Evolutionary conservation across 2,329 filamentous ascomycete genomes (phyloP).

Genomic region (Septoria linicola): DNA sequence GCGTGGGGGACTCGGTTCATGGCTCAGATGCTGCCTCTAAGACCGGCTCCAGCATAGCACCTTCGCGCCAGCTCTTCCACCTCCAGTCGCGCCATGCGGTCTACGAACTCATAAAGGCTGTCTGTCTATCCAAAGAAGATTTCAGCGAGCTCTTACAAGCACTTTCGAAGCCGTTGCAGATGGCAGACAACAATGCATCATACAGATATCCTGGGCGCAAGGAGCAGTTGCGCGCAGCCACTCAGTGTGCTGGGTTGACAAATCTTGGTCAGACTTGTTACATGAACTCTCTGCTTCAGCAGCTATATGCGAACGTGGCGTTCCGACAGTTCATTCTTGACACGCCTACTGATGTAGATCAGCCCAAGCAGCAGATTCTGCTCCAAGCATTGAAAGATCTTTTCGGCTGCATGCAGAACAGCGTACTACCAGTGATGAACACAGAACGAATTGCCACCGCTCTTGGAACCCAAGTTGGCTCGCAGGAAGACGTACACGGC

Average conservation of each 20-base stretch:
- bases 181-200: slow-evolving; percentile 6
- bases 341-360: slow-evolving; percentile 40
- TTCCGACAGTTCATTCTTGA: slow-evolving; percentile 82
- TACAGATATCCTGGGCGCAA: slow-evolving; percentile 25
- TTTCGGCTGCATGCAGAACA: slow-evolving; percentile 84
- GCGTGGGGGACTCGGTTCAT: background rate
- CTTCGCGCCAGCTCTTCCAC: slow-evolving; percentile 12
- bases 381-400: slow-evolving; percentile 75
- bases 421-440: slow-evolving; percentile 69
- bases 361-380: slow-evolving; percentile 64
- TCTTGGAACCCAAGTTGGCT: slow-evolving; percentile 80
- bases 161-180: slow-evolving; percentile 17
- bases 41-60: background rate
- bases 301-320: slow-evolving; percentile 90
- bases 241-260: slow-evolving; percentile 58
- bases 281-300: slow-evolving; percentile 88
- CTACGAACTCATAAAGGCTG: slow-evolving; percentile 28
- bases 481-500: slow-evolving; percentile 97
- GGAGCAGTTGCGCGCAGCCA: slow-evolving; percentile 46
- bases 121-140: slow-evolving; percentile 24
- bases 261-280: slow-evolving; percentile 98
- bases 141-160: slow-evolving; percentile 20
- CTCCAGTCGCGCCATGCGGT: slow-evolving; percentile 23
- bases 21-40: background rate
- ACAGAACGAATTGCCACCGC: slow-evolving; percentile 69